These are phyloP conservation scores for Trichoderma pleuroti DNA, from an alignment of 2,329 filamentous ascomycete species.

Conservation along the genomic window DNA sequence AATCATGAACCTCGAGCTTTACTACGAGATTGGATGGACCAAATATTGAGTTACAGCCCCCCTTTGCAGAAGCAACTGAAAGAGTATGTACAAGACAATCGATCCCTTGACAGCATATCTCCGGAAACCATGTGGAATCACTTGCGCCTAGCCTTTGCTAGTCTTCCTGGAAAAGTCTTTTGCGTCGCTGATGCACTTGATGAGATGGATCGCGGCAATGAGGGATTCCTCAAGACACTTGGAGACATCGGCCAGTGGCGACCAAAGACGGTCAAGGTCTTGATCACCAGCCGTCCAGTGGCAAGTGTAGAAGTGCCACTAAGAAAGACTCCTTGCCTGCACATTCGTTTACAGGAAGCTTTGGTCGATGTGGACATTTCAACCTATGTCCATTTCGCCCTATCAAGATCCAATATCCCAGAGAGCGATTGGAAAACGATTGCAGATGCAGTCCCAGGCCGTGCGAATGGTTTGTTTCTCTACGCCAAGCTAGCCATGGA, in stretches of 20 bases:
- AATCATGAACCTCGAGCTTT: conserved; percentile 32
- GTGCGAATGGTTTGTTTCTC: conserved; percentile 43
- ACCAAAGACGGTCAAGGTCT: conserved; percentile 36
- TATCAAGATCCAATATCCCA: conserved; percentile 21
- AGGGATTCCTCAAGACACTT: conserved; percentile 33
- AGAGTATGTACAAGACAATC: conserved; percentile 6
- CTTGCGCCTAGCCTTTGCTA: conserved; percentile 26
- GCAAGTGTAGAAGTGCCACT: conserved; percentile 31
- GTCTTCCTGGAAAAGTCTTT: conserved; percentile 30
- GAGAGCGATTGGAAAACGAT: conserved; percentile 21
- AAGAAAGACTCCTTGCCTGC: conserved; percentile 23
- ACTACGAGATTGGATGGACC: conserved; percentile 35
- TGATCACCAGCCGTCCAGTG: conserved; percentile 43
- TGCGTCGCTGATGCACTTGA: conserved; percentile 44
- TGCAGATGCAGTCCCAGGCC: conserved; percentile 32
- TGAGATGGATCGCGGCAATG: conserved; percentile 41
- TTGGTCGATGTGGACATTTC: conserved; percentile 40
- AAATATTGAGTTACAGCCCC: conserved; percentile 32
- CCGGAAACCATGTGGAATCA: conserved; percentile 31
- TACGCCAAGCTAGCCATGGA: conserved; percentile 44
- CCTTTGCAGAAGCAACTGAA: conserved; percentile 28
- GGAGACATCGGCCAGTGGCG: conserved; percentile 30
- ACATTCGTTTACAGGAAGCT: conserved; percentile 35
- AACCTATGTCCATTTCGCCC: conserved; percentile 31
- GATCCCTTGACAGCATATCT: conserved; percentile 12